Evolutionary conservation across 2,329 filamentous ascomycete species (phyloP).

Genomic region (Clarireedia monteithiana): DNA sequence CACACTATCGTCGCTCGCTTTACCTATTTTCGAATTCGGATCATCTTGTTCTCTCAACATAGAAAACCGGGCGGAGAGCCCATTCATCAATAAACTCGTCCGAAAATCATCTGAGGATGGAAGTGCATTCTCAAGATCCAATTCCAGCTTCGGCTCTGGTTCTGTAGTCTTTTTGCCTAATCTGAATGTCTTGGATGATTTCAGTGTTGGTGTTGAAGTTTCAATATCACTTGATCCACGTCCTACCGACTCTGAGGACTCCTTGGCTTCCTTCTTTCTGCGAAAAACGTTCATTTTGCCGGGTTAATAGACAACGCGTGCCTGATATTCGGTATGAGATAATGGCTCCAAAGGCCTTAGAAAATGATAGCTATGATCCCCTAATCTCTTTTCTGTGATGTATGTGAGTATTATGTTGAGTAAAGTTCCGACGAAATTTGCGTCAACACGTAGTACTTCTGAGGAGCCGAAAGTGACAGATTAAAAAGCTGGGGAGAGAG

Average conservation of each 20-base stretch:
- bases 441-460: no score
- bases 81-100: constrained; percentile 92
- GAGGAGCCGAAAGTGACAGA: background rate
- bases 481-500: background rate
- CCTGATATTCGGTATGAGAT: background rate
- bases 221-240: constrained; percentile 49
- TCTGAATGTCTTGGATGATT: constrained; percentile 47
- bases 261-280: constrained; percentile 66
- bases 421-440: background rate
- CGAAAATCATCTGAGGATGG: constrained; percentile 85
- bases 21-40: constrained; percentile 79
- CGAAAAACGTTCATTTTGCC: constrained; percentile 44
- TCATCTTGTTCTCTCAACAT: constrained; percentile 96
- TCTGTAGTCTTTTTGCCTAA: constrained; percentile 47
- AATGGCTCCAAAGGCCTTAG: background rate
- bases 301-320: background rate
- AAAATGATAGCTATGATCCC: background rate
- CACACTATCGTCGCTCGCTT: constrained; percentile 92
- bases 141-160: constrained; percentile 49
- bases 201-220: constrained; percentile 17
- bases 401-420: no score
- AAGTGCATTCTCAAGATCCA: constrained; percentile 68
- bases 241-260: constrained; percentile 37
- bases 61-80: constrained; percentile 88
- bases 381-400: no score